Evolutionary conservation across 2,329 filamentous ascomycete genomes (phyloP).

Genomic region (Penicillium hordei): DNA sequence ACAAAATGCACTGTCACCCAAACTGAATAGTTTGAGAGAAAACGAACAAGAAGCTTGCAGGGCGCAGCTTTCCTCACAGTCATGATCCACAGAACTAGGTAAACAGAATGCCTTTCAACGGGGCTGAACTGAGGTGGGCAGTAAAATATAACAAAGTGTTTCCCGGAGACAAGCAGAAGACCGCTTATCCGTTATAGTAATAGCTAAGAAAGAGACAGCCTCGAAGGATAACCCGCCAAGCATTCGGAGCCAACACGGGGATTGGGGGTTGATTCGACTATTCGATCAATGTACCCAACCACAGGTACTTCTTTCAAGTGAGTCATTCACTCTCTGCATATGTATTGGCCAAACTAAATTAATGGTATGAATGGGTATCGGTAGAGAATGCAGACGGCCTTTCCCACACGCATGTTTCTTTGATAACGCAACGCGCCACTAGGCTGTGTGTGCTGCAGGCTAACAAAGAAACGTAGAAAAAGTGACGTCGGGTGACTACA

Average conservation of each 20-base stretch:
- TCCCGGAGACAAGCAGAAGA: neutral
- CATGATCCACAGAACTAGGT: neutral
- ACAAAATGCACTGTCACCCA: neutral
- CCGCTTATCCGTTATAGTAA: neutral
- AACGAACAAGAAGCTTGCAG: neutral
- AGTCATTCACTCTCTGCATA: neutral
- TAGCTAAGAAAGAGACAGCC: neutral
- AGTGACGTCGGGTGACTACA: neutral
- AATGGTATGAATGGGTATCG: neutral
- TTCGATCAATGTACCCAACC: constrained; percentile 1
- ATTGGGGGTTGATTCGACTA: neutral
- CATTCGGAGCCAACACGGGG: neutral
- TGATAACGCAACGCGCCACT: neutral
- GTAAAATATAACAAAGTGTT: constrained; percentile 2
- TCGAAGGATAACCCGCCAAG: neutral
- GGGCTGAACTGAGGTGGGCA: neutral
- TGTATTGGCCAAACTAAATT: no score
- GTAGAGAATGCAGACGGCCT: neutral
- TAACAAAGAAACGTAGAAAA: constrained; percentile 7
- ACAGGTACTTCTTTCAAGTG: neutral
- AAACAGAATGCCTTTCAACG: neutral
- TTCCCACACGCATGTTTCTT: constrained; percentile 1
- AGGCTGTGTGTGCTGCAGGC: neutral
- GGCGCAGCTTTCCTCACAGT: neutral
- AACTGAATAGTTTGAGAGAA: no score